Percentiles rank a stretch among this genome's conserved stretches.
Conservation (phyloP, 2,329 filamentous ascomycete species). For the Berkeleyomyces rouxiae region DNA sequence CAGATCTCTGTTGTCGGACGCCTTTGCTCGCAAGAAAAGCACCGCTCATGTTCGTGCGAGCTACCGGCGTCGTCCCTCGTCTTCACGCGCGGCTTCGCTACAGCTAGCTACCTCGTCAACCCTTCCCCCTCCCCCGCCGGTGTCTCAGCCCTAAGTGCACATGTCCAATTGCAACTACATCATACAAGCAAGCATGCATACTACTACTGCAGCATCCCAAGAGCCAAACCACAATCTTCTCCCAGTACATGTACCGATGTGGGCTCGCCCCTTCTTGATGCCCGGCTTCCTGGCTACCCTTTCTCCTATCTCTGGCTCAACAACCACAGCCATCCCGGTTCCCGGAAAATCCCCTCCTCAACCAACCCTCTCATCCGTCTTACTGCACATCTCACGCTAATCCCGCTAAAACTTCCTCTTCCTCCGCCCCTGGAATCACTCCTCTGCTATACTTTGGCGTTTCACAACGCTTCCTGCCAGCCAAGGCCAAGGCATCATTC, state of each 20-base stretch:
- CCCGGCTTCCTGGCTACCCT: no score
- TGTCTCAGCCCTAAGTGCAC: background rate
- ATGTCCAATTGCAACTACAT: no score
- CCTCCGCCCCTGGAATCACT: background rate
- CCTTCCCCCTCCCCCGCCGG: background rate
- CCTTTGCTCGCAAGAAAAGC: no score
- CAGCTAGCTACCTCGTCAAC: background rate
- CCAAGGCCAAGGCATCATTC: background rate
- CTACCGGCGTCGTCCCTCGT: background rate
- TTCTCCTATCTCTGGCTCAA: no score
- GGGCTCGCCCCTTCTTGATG: no score
- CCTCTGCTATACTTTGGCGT: background rate
- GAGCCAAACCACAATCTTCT: no score
- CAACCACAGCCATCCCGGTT: no score
- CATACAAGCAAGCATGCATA: no score
- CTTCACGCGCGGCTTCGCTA: background rate
- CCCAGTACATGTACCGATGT: no score
- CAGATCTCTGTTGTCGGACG: no score
- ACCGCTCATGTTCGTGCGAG: background rate
- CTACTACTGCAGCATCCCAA: no score
- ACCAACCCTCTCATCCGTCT: background rate
- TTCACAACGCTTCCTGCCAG: conserved; percentile 1
- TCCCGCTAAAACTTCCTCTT: background rate
- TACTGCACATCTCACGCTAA: background rate
- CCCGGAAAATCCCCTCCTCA: no score